Conservation (phyloP, 2,329 filamentous ascomycete genomes). For the Beauveria sp. region DNA sequence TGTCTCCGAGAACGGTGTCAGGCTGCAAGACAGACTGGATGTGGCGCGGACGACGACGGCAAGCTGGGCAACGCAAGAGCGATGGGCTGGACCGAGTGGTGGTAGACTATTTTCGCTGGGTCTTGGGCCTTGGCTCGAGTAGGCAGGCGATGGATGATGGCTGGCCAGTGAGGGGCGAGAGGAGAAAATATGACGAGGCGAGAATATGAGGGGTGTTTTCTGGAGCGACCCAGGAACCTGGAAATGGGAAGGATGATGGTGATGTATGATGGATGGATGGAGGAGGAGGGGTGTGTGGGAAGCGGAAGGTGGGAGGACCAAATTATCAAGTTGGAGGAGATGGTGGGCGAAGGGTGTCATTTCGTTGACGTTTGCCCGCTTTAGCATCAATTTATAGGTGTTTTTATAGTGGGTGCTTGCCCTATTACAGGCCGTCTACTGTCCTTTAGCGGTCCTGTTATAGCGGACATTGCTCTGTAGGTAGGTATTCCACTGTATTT, state of each 20-base stretch:
- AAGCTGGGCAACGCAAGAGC: neutral
- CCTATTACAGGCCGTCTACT: neutral
- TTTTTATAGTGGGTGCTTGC: too few species aligned
- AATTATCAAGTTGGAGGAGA: too few species aligned
- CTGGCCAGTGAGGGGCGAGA: neutral
- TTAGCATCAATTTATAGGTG: neutral
- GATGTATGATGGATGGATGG: neutral
- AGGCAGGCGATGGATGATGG: neutral
- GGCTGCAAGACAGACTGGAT: neutral
- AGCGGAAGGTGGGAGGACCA: neutral
- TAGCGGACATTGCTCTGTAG: neutral
- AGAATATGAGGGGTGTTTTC: neutral
- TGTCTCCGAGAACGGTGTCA: neutral
- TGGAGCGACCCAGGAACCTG: slow-evolving; percentile 4
- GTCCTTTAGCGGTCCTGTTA: neutral
- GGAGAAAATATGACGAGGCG: neutral
- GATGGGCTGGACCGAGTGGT: neutral
- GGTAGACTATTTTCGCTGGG: neutral
- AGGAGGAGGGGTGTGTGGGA: neutral
- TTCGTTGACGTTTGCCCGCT: too few species aligned
- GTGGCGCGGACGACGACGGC: neutral
- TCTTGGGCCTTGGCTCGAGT: too few species aligned
- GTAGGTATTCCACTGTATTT: neutral
- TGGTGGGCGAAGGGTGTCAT: neutral
- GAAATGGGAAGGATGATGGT: neutral